A percentile compares a stretch with the other conserved stretches of the same genome.
phyloP scores from a whole-genome alignment of 2,329 filamentous ascomycete species.

The Microsporum canis region DNA sequence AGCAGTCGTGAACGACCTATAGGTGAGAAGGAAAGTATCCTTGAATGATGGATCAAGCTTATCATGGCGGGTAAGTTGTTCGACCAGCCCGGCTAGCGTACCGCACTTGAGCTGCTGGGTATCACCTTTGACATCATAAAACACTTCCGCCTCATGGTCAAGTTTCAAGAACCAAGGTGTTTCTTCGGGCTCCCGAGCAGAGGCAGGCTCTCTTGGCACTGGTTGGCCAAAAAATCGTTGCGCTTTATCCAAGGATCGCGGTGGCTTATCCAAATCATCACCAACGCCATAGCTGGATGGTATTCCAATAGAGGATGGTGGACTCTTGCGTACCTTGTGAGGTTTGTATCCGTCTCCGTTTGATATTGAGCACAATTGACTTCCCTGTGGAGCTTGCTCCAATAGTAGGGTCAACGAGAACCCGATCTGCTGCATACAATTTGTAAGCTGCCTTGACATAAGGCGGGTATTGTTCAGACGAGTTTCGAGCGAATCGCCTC shows the following conservation, averaged over 20 bases:
- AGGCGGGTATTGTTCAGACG: conserved; percentile 68
- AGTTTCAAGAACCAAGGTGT: conserved; percentile 69
- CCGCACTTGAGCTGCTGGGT: conserved; percentile 74
- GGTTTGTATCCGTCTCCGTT: conserved; percentile 11
- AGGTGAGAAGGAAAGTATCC: conserved; percentile 93
- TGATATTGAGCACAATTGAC: conserved; percentile 32
- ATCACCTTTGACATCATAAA: conserved; percentile 73
- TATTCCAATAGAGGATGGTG: conserved; percentile 33
- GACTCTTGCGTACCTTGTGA: conserved; percentile 20
- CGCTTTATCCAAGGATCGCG: conserved; percentile 37
- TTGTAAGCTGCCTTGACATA: conserved; percentile 70
- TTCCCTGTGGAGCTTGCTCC: conserved; percentile 57
- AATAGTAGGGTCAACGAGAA: conserved; percentile 79
- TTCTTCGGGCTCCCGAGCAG: conserved; percentile 7
- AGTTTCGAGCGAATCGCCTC: conserved; percentile 79
- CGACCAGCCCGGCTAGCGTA: conserved; percentile 76
- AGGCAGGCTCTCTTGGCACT: conserved; percentile 30
- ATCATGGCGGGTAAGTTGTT: conserved; percentile 91
- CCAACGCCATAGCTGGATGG: conserved; percentile 32
- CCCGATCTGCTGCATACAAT: conserved; percentile 73
- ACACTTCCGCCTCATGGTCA: conserved; percentile 78
- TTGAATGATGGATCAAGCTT: conserved; percentile 93
- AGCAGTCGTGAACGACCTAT: conserved; percentile 85
- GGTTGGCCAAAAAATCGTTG: conserved; percentile 39
- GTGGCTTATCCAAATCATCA: conserved; percentile 28